Evolutionary conservation across 1,284 basidiomycete genomes (phyloP).

Genomic region (Ganoderma sp.): DNA sequence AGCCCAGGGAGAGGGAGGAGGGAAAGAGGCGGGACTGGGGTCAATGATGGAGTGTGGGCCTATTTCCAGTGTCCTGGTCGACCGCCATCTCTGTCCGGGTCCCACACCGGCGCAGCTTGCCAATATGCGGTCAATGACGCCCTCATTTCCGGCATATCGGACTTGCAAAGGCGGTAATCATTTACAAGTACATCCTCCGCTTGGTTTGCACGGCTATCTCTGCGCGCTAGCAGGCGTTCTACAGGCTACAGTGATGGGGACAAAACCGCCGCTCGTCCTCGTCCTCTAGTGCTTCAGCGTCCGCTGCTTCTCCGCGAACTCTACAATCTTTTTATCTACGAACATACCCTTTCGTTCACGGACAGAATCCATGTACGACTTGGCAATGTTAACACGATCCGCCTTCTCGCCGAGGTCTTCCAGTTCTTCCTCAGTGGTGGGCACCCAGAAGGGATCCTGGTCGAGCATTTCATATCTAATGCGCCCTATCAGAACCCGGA

Average conservation of each 20-base stretch:
- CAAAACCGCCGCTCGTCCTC: neutral
- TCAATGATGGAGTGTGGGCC: conserved; percentile 13
- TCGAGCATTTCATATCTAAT: conserved; percentile 85
- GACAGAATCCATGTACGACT: conserved; percentile 92
- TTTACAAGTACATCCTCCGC: neutral
- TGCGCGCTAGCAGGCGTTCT: neutral
- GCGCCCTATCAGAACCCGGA: conserved; percentile 11
- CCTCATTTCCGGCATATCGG: conserved; percentile 8
- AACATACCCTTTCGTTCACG: conserved; percentile 95
- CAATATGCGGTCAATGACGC: conserved; percentile 3
- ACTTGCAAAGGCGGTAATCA: neutral
- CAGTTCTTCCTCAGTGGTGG: conserved; percentile 96
- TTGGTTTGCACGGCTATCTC: neutral
- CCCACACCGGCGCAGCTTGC: conserved; percentile 26
- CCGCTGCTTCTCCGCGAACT: conserved; percentile 95
- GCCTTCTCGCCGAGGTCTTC: conserved; percentile 98
- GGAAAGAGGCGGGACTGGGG: conserved; percentile 20
- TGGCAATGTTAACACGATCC: conserved; percentile 93
- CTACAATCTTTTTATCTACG: conserved; percentile 91
- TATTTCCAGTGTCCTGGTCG: conserved; percentile 4
- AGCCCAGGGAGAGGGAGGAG: conserved; percentile 11
- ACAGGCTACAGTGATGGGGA: conserved; percentile 6
- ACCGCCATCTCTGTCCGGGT: conserved; percentile 17
- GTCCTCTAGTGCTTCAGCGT: conserved; percentile 82
- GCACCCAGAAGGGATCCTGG: conserved; percentile 98